Base-by-base conservation (phyloP, 805 yeast species). In the Schwanniomyces polymorphus region DNA sequence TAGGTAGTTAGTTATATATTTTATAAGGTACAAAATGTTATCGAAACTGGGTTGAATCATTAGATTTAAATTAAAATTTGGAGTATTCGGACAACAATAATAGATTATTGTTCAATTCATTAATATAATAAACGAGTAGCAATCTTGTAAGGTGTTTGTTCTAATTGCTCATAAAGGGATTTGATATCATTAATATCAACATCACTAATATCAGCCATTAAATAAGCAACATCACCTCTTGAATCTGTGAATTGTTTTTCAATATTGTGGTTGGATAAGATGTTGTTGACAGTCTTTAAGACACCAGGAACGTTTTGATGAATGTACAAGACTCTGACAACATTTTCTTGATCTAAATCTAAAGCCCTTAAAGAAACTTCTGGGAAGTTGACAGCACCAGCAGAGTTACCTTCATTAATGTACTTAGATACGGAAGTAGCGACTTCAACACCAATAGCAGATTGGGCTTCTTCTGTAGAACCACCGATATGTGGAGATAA, bases 251-350 rank as follows among this genome's bases (percentile, higher is more conserved):
- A 94, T 77, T 94, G 99, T 74, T 94, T 92, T 74, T 91, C 97
- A 70, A 94, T 94, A 74, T 94, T 94, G 79, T 94, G 91, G 67
- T 85, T 85, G 48, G 96, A 87, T 70, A 94, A 82, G 59, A 94
- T 89, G 76, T 92, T 92, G 79, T 94, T 94, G 62, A 94, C 99
- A 37, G 97, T 90, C 69, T 90, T 88, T 81, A 94, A 80, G 47
- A 94, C 99, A 83, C 99, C 99, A 26, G 99, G 99, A 60, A 94
- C 97, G 72, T 94, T 94, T 73, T 88, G 94, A 76, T 94, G 99
- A 63, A 91, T 88, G 74, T 94, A 94, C 60, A 94, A 78, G 37
- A 94, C 97, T 76, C 99, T 88, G 56, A 91, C 97, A 46, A 86
- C 80, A 66, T 86, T 81, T 65, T 87, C 85, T 69, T 89, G 96